Evolutionary conservation across 1,284 basidiomycete species (phyloP), one percentile per base, ranked within the genome.

Genomic region (Rhodotorula mucilaginosa): DNA sequence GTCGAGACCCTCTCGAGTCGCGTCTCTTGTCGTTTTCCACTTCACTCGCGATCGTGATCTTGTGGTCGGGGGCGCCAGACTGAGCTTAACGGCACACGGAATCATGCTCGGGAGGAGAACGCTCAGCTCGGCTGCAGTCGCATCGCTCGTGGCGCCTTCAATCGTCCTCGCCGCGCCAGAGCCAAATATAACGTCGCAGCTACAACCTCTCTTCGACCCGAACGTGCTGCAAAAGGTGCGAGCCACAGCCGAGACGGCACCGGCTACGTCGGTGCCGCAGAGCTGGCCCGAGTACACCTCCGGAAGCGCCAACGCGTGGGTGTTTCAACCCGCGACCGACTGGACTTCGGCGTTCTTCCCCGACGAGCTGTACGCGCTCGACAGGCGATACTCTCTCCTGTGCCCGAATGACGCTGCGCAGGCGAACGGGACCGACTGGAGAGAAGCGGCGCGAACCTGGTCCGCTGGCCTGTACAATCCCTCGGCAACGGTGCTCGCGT

Each of bases 271-370:
- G 2, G 18, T 18, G 81, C 83, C 86, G 4, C 79, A 84, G 26
- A 76, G 81, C 61, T 89, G 88, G 78, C 88, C 88, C 2, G 85
- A 88, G 76, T 88, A 85, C 74, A 88, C 87, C 2, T 82, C 79
- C 65, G 76, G 72, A 65, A 65, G 76, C 1, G 88, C 87, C 0
- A 19, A 5, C 15, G 16, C 18, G 59, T 90, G 87, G 88, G 77
- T 80, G 5, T 84, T 82, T 70, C 87, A 87, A 79, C 61, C 72
- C 6, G 83, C 85, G 0, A 84, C 88, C 75, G 85, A 84, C 6
- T 89, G 89, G 88, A 89, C 88, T 1, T 84, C 86, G 10, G 88
- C 87, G 0, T 90, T 90, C 83, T 87, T 89, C 79, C 87, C 88
- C 0, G 82, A 84, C 16, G 85, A 85, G 3, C 80, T 86, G 34